Conservation (phyloP, 371 early-diverging fungal genomes). For the Mortierella sp. region DNA sequence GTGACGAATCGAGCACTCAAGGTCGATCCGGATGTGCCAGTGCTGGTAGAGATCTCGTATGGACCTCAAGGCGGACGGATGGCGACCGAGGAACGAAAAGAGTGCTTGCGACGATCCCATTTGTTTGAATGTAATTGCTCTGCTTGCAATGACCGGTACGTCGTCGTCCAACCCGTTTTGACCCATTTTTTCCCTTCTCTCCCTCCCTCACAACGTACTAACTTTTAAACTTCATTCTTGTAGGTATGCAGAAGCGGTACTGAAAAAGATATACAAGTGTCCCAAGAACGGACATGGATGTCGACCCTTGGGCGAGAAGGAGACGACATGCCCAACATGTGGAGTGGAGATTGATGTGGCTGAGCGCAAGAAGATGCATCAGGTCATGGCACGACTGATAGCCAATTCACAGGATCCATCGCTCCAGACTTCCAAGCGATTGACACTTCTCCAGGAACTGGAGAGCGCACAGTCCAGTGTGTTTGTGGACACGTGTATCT, state of each 20-base stretch:
- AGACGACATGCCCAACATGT: conserved; percentile 29
- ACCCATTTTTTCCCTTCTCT: not conserved
- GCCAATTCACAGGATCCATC: conserved; percentile 28
- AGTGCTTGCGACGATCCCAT: conserved; percentile 12
- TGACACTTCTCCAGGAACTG: conserved; percentile 27
- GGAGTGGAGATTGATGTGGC: conserved; percentile 19
- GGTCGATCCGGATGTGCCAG: conserved; percentile 24
- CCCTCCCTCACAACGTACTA: not conserved
- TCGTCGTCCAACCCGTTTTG: not conserved
- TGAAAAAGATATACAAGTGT: conserved; percentile 34
- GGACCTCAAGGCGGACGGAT: conserved; percentile 47
- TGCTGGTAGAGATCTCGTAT: conserved; percentile 40
- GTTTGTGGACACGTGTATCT: conserved; percentile 34
- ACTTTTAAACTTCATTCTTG: not conserved
- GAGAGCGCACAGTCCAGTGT: conserved; percentile 27
- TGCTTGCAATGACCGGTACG: conserved; percentile 47
- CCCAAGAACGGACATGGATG: conserved; percentile 31
- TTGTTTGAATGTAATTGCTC: conserved; percentile 50
- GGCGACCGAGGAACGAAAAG: conserved; percentile 30
- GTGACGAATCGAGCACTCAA: conserved; percentile 25
- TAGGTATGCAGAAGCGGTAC: conserved; percentile 40
- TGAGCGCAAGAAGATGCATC: conserved; percentile 20
- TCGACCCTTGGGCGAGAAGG: conserved; percentile 31
- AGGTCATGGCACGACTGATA: conserved; percentile 31
- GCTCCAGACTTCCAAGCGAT: conserved; percentile 2